Evolutionary conservation across 73 alveolate genomes (phyloP), one percentile per base, ranked within the genome.

Genomic region (Blepharisma japonicum): DNA sequence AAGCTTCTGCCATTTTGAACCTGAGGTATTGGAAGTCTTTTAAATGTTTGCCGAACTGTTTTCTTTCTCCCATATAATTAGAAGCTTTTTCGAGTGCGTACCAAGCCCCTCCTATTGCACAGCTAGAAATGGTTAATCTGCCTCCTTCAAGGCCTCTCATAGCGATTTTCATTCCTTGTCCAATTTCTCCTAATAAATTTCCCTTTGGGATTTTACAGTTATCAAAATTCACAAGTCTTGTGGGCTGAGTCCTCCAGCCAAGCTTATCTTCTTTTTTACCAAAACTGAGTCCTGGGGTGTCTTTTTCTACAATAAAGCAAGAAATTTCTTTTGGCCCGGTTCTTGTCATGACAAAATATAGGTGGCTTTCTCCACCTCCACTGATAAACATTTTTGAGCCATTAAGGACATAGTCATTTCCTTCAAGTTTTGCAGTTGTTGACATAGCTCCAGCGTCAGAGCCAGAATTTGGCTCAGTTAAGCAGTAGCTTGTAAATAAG

Each of bases 91-190:
- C 96, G 23, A 93, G 45, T 7, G 91, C 83, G 14, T 46, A 71
- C 20, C 94, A 92, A 6, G 98, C 95, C 32, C 96, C 95, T 50
- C 98, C 97, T 6, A 93, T 77, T 45, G 92, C 77, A 71, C 94
- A 84, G 25, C 89, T 66, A 27, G 97, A 96, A 55, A 93, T 90
- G 49, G 92, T 93, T 6, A 93, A 67, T 76, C 98, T 78, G 5
- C 98, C 98, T 7, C 98, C 98, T 78, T 93, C 97, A 23, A 93
- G 87, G 61, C 97, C 98, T 47, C 84, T 71, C 93, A 93, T 86
- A 7, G 98, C 98, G 47, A 93, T 93, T 68, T 93, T 90, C 83
- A 93, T 90, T 7, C 98, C 98, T 8, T 82, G 71, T n/a, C 98
- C 98, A 55, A 80, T 53, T 53, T 81, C 67, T 5, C 94, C 94